Base-by-base conservation (phyloP, 2,329 filamentous ascomycete species). In the Xylariaceae sp. region DNA sequence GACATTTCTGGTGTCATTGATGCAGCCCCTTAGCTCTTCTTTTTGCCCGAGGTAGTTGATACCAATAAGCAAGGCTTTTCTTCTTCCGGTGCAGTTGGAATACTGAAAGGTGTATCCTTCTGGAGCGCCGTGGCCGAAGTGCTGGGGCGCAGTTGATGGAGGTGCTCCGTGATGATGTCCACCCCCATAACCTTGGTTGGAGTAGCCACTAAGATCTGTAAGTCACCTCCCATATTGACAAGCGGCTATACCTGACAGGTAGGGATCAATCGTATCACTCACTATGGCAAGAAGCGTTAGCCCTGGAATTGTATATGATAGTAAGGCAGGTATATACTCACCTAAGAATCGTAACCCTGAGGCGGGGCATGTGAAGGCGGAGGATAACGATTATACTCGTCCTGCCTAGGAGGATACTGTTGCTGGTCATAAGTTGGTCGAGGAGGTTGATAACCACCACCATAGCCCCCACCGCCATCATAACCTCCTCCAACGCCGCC, bases 1-100 rank as follows among this genome's bases (percentile, higher is more conserved):
- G 66, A 90, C 79, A 63, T 90, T 90, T 68, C 84, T 82, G 25
- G 86, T 83, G 63, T 90, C 86, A 67, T 90, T 90, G 75, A 90
- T 88, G 67, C 86, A 90, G 35, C 86, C 86, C 48, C 81, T 74
- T 42, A 90, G 76, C 71, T 88, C 83, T 39, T 80, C 85, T 19
- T 81, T 68, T 61, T 86, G 82, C 42, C 82, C 80, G 57, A 88
- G 85, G 71, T 90, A 90, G 73, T 90, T 90, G 73, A 90, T 88
- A 42, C 86, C 86, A 52, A 90, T 87, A 45, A 90, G 69, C 45
- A 90, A 69, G 6, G 86, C 86, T 70, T 88, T 88, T 59, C 85
- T 76, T 53, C 76, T 77, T 42, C 86, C 86, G 6, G 80, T 83
- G 64, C 86, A 90, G 62, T 83, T 81, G 45, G 82, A 86, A 71